phyloP scores from a whole-genome alignment of 805 yeast species.

The Yarrowia alimentaria region DNA sequence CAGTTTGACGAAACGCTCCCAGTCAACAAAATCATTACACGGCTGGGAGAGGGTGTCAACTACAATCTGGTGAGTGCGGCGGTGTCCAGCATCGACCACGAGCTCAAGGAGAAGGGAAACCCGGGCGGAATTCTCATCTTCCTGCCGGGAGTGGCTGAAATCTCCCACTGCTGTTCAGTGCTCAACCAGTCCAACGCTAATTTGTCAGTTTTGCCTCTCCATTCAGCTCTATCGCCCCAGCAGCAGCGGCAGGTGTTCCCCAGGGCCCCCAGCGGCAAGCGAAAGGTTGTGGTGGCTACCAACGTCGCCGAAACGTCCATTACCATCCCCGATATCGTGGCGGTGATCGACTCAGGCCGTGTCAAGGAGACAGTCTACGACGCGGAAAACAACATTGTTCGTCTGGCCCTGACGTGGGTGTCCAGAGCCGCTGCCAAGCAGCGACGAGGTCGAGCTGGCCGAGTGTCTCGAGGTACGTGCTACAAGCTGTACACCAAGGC shows the following conservation, averaged over 20 bases:
- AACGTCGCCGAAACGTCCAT: conserved; percentile 97
- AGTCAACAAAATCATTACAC: conserved; percentile 37
- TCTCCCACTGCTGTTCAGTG: conserved; percentile 51
- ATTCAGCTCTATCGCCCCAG: conserved; percentile 77
- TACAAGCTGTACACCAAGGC: conserved; percentile 72
- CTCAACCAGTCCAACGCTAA: conserved; percentile 43
- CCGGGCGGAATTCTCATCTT: conserved; percentile 80
- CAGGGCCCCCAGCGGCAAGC: conserved; percentile 49
- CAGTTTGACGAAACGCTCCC: conserved; percentile 32
- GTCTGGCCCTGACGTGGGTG: conserved; percentile 77
- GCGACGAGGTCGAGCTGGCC: conserved; percentile 97
- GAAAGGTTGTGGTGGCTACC: conserved; percentile 86
- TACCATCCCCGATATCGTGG: conserved; percentile 93
- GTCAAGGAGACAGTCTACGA: conserved; percentile 78
- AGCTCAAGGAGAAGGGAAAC: conserved; percentile 45
- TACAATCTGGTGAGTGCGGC: conserved; percentile 69
- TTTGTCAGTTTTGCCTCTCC: conserved; percentile 59
- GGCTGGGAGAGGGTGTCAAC: conserved; percentile 51
- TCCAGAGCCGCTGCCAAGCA: conserved; percentile 88
- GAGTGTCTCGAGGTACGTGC: conserved; percentile 80
- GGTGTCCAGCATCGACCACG: conserved; percentile 51
- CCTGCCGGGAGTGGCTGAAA: conserved; percentile 89
- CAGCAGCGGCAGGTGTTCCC: conserved; percentile 80
- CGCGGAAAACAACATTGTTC: conserved; percentile 62
- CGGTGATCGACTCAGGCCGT: conserved; percentile 83